Base-by-base conservation (phyloP, 805 yeast genomes). In the Diddensiella transvaalensis region DNA sequence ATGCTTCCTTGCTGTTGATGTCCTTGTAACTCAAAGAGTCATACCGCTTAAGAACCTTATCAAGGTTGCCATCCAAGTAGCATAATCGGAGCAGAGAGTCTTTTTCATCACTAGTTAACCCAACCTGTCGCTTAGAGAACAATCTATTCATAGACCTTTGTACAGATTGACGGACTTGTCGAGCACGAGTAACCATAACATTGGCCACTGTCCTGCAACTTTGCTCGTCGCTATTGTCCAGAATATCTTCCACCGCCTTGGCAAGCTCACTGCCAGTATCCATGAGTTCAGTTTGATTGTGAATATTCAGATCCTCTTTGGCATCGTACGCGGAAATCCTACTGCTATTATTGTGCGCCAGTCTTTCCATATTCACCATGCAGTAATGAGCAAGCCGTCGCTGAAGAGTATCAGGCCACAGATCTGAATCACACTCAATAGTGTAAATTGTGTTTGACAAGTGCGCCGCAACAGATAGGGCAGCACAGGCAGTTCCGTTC, bases 321-420 rank as follows among this genome's bases (percentile, higher is more conserved):
- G n/a, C 51, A 69, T 65, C 51, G 70, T 56, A 54, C 65, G 57
- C 68, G 61, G 58, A 65, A 64, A 2, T 70, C 62, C 48, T 68
- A 64, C 39, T 66, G 22, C 29, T 39, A 13, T 39, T 46, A 15
- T 43, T 39, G 19, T 54, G 58, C 17, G 54, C 53, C 17, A 50
- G 48, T 23, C 40, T 24, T 42, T 58, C 64, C 56, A 89, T 83
- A 64, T 90, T 90, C 58, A 84, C 77, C 83, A 90, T 82, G 42
- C 93, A 78, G 57, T 85, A 82, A 39, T 86, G 74, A 1, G 95
- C 93, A 50, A 89, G 77, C 58, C 82, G 77, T 37, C 88, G 85
- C 58, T 78, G 80, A 54, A 83, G 74, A 43, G 75, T 71, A 46
- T 76, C 78, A 10, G 90, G 83, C 55, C 86, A 73, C 18, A 72